Conservation (phyloP, 2,329 filamentous ascomycete species). For the Bretziella fagacearum region DNA sequence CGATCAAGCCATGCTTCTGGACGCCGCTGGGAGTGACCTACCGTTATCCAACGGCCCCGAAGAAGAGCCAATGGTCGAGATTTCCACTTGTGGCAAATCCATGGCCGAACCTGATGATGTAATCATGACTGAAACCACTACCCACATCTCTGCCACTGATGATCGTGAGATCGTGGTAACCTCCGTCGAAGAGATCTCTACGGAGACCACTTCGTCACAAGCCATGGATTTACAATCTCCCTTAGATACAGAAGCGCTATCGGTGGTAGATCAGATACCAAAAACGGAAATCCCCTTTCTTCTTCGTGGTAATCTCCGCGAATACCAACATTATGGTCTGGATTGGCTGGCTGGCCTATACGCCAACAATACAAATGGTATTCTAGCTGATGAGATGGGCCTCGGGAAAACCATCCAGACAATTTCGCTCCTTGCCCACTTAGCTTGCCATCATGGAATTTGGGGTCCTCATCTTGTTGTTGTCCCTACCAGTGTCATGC, state of each 20-base stretch:
- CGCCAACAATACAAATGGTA: constrained; percentile 82
- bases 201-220: neutral
- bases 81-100: too few relatives aligned
- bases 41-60: too few relatives aligned
- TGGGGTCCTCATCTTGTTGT: constrained; percentile 96
- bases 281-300: constrained; percentile 67
- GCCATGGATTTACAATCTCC: neutral
- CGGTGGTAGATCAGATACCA: constrained; percentile 19
- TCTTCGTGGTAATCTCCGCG: constrained; percentile 71
- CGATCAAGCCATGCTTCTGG: too few relatives aligned
- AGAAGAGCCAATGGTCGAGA: too few relatives aligned
- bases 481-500: constrained; percentile 93
- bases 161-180: neutral
- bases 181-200: neutral
- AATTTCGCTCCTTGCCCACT: constrained; percentile 79
- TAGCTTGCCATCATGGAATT: constrained; percentile 75
- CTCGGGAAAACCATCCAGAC: constrained; percentile 97
- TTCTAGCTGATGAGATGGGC: constrained; percentile 96
- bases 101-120: too few relatives aligned
- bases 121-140: too few relatives aligned
- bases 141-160: too few relatives aligned
- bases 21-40: too few relatives aligned
- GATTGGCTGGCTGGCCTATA: constrained; percentile 95
- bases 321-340: constrained; percentile 92
- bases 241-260: too few relatives aligned